A percentile compares a stretch with the other conserved stretches of the same genome.
These are phyloP conservation scores for Phytophthora pluvialis DNA, from an alignment of 352 stramenopile species.

Conservation along the genomic window DNA sequence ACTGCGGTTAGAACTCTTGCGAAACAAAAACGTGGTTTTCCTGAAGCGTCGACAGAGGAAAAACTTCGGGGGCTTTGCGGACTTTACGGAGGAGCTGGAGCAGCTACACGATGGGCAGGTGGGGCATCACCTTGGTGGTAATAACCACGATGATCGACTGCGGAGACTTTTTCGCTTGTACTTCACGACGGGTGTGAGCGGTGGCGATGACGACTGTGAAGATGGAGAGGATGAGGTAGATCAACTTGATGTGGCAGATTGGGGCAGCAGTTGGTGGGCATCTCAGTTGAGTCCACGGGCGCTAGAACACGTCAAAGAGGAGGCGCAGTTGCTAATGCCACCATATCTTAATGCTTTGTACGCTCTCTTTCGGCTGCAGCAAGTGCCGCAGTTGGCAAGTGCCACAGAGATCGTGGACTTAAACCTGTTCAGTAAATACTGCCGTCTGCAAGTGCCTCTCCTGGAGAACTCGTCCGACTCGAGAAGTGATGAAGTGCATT, in stretches of 20 bases:
- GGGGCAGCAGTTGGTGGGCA: constrained; percentile 44
- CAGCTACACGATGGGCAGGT: constrained; percentile 14
- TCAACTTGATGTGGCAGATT: constrained; percentile 30
- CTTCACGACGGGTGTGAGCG: constrained; percentile 23
- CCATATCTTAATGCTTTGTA: constrained; percentile 58
- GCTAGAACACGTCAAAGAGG: constrained; percentile 39
- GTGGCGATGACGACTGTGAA: constrained; percentile 27
- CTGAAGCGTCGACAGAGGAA: constrained; percentile 55
- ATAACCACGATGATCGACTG: constrained; percentile 34
- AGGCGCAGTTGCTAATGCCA: constrained; percentile 44
- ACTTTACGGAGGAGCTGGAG: constrained; percentile 30
- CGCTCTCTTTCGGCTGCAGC: constrained; percentile 61
- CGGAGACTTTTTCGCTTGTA: constrained; percentile 42
- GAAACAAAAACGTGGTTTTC: constrained; percentile 63
- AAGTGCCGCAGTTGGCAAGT: constrained; percentile 44
- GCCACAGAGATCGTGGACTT: constrained; percentile 51
- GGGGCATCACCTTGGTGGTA: background rate
- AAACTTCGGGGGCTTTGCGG: constrained; percentile 16
- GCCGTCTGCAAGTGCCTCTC: constrained; percentile 12
- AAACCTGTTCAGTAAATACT: constrained; percentile 48
- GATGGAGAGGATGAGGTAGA: constrained; percentile 23
- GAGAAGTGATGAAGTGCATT: background rate
- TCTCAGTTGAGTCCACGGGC: constrained; percentile 35
- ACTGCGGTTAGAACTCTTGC: constrained; percentile 60
- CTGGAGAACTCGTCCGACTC: background rate